Percentiles rank a stretch among this genome's conserved stretches.
These are phyloP conservation scores for Penicillium soppii DNA, from an alignment of 495 filamentous ascomycete genomes.

Conservation along the genomic window DNA sequence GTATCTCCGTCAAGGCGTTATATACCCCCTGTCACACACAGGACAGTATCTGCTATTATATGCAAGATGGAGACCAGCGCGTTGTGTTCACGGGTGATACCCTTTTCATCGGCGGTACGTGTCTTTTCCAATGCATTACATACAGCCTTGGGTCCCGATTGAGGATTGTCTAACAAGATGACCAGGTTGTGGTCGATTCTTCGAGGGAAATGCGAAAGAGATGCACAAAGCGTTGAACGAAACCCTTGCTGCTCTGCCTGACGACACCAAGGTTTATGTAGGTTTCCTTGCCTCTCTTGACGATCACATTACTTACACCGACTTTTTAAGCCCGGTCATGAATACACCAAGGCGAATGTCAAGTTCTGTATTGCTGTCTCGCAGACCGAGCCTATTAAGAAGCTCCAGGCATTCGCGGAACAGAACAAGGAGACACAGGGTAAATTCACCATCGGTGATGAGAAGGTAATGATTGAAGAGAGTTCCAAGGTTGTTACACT, in stretches of 20 bases:
- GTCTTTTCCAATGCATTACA: background rate
- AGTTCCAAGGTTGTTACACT: background rate
- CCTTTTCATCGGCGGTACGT: slow-evolving; percentile 83
- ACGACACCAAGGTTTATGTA: slow-evolving; percentile 93
- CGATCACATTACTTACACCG: background rate
- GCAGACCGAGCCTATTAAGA: slow-evolving; percentile 71
- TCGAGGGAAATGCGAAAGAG: slow-evolving; percentile 85
- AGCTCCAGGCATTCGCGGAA: slow-evolving; percentile 72
- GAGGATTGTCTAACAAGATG: background rate
- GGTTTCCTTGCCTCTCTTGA: slow-evolving; percentile 25
- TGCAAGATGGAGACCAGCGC: slow-evolving; percentile 77
- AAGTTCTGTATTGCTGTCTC: slow-evolving; percentile 77
- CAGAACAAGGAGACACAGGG: slow-evolving; percentile 86
- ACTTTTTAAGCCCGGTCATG: slow-evolving; percentile 74
- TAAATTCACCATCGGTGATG: slow-evolving; percentile 94
- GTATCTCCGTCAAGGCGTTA: slow-evolving; percentile 80
- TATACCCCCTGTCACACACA: slow-evolving; percentile 98
- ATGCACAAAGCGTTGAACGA: slow-evolving; percentile 93
- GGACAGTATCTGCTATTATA: slow-evolving; percentile 91
- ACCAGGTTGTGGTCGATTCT: slow-evolving; percentile 92
- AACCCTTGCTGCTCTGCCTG: slow-evolving; percentile 74
- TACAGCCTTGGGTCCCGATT: background rate
- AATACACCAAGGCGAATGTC: slow-evolving; percentile 94
- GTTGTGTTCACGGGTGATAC: slow-evolving; percentile 97
- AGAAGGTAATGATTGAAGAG: slow-evolving; percentile 66